Conservation (phyloP, 139 green algal genomes). For the Nannochloris sp. region DNA sequence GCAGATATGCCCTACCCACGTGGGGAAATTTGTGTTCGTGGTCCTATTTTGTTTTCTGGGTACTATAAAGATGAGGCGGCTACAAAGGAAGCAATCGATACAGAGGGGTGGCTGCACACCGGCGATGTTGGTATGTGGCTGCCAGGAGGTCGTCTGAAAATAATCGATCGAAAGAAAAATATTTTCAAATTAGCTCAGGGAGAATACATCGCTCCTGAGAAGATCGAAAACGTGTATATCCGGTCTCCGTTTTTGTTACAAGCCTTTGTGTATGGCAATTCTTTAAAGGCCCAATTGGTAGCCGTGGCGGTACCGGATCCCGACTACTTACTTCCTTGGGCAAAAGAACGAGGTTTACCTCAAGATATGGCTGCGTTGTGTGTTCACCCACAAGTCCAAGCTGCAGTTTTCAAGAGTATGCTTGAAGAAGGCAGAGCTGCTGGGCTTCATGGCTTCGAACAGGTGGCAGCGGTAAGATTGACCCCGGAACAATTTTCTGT, state of each 20-base stretch:
- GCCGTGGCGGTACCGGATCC: conserved; percentile 87
- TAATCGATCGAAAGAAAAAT: conserved; percentile 96
- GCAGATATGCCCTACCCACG: conserved; percentile 67
- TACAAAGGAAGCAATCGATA: conserved; percentile 77
- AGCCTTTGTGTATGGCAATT: conserved; percentile 88
- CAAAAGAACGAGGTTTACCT: conserved; percentile 48
- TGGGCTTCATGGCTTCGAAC: conserved; percentile 81
- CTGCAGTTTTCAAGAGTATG: conserved; percentile 66
- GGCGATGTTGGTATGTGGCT: conserved; percentile 77
- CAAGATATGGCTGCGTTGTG: conserved; percentile 15
- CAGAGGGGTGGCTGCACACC: conserved; percentile 93
- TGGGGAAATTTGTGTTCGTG: conserved; percentile 87
- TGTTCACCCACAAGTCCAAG: conserved; percentile 32
- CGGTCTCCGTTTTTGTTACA: conserved; percentile 68
- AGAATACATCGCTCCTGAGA: conserved; percentile 94
- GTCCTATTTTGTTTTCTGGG: conserved; percentile 78
- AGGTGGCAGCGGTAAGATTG: conserved; percentile 67
- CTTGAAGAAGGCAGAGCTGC: conserved; percentile 69
- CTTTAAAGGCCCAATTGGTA: conserved; percentile 70
- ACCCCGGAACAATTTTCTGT: conserved; percentile 76
- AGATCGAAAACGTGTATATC: conserved; percentile 91
- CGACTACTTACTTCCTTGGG: conserved; percentile 84
- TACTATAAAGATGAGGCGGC: conserved; percentile 77
- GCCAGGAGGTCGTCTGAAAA: conserved; percentile 79
- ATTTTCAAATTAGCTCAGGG: conserved; percentile 90